Evolutionary conservation across 345 rosid species (phyloP).

Genomic region (Lepidium africanum): DNA sequence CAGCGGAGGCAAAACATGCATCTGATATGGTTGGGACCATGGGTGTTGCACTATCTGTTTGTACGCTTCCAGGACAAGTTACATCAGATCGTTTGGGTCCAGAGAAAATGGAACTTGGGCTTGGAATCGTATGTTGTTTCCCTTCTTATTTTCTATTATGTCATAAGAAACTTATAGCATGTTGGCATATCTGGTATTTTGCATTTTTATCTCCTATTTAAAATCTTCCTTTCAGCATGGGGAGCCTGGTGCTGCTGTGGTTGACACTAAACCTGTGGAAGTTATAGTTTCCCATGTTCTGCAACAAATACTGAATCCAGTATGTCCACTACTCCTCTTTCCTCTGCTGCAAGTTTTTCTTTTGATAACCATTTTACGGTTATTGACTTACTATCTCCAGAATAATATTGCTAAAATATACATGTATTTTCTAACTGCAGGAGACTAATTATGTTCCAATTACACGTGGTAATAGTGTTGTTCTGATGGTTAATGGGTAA

Average conservation of each 20-base stretch:
- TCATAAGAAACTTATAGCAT: not conserved
- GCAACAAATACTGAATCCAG: slow-evolving; percentile 67
- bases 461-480: slow-evolving; percentile 79
- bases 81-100: slow-evolving; percentile 73
- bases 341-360: not conserved
- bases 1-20: slow-evolving; percentile 66
- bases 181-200: not conserved
- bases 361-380: slow-evolving; percentile 1
- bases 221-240: slow-evolving; percentile 55
- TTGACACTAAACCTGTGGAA: slow-evolving; percentile 77
- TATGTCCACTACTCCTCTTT: slow-evolving; percentile 29
- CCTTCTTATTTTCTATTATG: not conserved
- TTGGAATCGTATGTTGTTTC: slow-evolving; percentile 73
- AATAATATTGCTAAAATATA: not conserved
- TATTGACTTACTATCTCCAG: not conserved
- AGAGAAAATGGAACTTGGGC: slow-evolving; percentile 88
- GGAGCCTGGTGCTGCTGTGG: slow-evolving; percentile 91
- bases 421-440: slow-evolving; percentile 38
- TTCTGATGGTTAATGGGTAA: slow-evolving; percentile 93
- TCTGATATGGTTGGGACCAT: slow-evolving; percentile 84
- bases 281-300: slow-evolving; percentile 79
- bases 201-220: not conserved
- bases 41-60: slow-evolving; percentile 81
- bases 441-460: slow-evolving; percentile 92
- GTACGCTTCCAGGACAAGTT: slow-evolving; percentile 74